Evolutionary conservation across 768 basidiomycete species (phyloP).

Genomic region (Leucocoprinus sp.): DNA sequence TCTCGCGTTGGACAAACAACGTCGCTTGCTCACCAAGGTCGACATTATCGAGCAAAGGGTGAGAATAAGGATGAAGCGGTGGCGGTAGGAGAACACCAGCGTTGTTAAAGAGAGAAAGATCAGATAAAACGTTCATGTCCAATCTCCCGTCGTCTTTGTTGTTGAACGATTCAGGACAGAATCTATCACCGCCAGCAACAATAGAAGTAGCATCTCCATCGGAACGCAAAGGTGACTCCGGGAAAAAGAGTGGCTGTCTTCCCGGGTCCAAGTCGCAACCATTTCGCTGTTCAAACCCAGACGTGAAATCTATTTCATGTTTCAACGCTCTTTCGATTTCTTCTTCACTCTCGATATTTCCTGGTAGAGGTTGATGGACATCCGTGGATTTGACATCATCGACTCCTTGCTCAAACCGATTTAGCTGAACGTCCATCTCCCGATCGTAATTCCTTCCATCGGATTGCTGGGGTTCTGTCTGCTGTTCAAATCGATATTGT

Average conservation of each 20-base stretch:
- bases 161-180: not conserved
- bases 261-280: not conserved
- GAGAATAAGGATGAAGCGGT: not conserved
- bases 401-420: no score
- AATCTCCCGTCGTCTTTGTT: constrained; percentile 5
- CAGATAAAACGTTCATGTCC: not conserved
- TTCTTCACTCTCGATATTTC: no score
- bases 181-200: not conserved
- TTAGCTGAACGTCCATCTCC: not conserved
- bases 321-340: no score
- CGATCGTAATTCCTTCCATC: not conserved
- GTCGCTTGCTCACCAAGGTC: constrained; percentile 4
- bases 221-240: not conserved
- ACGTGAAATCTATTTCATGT: no score
- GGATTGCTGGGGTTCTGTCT: not conserved
- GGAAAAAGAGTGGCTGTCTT: not conserved
- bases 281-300: not conserved
- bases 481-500: not conserved
- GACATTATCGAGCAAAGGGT: not conserved
- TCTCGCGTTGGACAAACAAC: constrained; percentile 24
- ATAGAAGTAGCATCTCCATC: not conserved
- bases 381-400: no score
- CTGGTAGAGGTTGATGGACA: no score
- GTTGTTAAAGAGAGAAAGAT: not conserved
- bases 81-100: not conserved